Evolutionary conservation across 2,329 filamentous ascomycete genomes (phyloP).

Genomic region (Septoria petroselini): DNA sequence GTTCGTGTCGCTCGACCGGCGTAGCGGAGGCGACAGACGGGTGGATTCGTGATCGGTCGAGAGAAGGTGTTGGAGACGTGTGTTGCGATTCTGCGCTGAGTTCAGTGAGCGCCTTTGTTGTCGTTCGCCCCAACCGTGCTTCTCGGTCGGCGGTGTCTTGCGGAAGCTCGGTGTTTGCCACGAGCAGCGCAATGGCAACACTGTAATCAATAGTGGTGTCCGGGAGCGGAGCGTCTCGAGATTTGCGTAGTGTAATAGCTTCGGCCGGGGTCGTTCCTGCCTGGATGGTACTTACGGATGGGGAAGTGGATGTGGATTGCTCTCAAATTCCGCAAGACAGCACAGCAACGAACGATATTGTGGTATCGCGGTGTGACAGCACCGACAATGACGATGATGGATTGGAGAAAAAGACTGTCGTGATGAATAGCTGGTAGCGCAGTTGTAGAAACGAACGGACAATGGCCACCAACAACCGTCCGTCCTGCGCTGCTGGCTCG

Average conservation of each 20-base stretch:
- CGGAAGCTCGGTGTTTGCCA: too few relatives aligned
- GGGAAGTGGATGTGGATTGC: not conserved
- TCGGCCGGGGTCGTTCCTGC: not conserved
- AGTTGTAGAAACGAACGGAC: not conserved
- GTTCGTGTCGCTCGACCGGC: not conserved
- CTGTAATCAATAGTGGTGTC: too few relatives aligned
- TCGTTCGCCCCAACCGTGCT: too few relatives aligned
- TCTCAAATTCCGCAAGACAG: not conserved
- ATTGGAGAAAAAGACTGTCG: not conserved
- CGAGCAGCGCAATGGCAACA: too few relatives aligned
- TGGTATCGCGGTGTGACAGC: not conserved
- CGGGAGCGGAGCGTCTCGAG: too few relatives aligned
- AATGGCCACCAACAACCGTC: not conserved
- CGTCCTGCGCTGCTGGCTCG: too few relatives aligned
- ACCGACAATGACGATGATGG: not conserved
- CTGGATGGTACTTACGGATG: slow-evolving; percentile 1
- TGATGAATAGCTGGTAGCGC: not conserved
- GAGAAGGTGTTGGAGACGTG: not conserved
- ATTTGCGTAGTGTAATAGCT: too few relatives aligned
- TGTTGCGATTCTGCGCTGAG: too few relatives aligned
- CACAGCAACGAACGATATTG: not conserved
- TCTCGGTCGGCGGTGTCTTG: too few relatives aligned
- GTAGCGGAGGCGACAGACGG: not conserved
- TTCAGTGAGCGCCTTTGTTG: too few relatives aligned
- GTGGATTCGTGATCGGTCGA: not conserved